Evolutionary conservation across 2,329 filamentous ascomycete genomes (phyloP).

Genomic region (Epichloe glyceriae): DNA sequence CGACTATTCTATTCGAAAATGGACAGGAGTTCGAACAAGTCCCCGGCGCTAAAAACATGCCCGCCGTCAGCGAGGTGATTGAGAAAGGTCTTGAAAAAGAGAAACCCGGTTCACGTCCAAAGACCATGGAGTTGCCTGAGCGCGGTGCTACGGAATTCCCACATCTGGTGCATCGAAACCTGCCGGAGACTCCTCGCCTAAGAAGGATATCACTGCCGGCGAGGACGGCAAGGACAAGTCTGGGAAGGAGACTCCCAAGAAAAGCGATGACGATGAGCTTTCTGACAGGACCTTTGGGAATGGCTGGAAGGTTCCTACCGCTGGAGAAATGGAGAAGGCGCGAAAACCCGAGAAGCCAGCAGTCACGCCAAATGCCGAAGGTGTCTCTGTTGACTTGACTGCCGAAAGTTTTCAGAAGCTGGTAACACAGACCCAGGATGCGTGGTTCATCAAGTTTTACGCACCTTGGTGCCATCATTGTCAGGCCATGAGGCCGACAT

Average conservation of each 20-base stretch:
- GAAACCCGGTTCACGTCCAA: constrained; percentile 67
- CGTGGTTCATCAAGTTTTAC: constrained; percentile 99
- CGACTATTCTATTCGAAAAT: constrained; percentile 67
- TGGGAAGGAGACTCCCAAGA: constrained; percentile 19
- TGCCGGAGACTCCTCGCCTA: constrained; percentile 18
- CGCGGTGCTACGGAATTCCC: constrained; percentile 45
- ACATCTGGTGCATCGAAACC: constrained; percentile 13
- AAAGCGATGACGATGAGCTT: neutral
- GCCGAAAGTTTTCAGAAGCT: constrained; percentile 75
- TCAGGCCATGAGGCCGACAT: constrained; percentile 80
- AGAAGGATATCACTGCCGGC: constrained; percentile 12
- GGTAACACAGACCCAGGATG: constrained; percentile 76
- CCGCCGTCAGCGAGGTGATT: constrained; percentile 52
- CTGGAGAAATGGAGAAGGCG: constrained; percentile 18
- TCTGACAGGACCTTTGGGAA: constrained; percentile 15
- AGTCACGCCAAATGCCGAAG: constrained; percentile 57
- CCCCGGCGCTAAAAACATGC: constrained; percentile 55
- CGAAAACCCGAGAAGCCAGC: constrained; percentile 33
- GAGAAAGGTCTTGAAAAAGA: constrained; percentile 66
- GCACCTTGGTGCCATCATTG: constrained; percentile 96
- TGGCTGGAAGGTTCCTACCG: constrained; percentile 18
- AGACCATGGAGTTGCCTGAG: constrained; percentile 54
- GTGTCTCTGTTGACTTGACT: constrained; percentile 61
- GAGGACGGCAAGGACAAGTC: constrained; percentile 13
- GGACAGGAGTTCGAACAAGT: constrained; percentile 53